Conservation (phyloP, 140 eudicot species). For the Cichorium intybus region DNA sequence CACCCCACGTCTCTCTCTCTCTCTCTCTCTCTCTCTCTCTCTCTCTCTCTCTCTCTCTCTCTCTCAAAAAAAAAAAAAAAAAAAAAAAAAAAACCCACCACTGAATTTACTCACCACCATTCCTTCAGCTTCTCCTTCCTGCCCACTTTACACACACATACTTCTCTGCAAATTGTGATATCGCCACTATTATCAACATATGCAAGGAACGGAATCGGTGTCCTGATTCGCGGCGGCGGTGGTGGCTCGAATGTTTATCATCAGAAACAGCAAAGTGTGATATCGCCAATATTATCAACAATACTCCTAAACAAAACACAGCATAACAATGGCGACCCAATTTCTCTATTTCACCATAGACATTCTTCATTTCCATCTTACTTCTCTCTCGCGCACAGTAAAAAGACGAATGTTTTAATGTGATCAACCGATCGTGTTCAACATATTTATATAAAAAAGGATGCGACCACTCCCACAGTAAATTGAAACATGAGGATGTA, state of each 20-base stretch:
- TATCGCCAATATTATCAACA: conserved; percentile 6
- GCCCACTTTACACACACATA: no score
- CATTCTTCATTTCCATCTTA: not conserved
- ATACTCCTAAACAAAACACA: conserved; percentile 17
- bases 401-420: not conserved
- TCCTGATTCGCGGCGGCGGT: not conserved
- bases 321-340: conserved; percentile 28
- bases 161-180: no score
- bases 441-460: not conserved
- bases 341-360: conserved; percentile 1
- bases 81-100: no score
- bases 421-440: not conserved
- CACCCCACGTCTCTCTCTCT: no score
- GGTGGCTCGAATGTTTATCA: not conserved
- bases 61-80: no score
- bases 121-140: no score
- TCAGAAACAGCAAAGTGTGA: not conserved
- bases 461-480: not conserved
- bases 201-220: conserved; percentile 15
- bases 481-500: not conserved
- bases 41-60: no score
- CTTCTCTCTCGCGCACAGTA: not conserved
- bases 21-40: no score
- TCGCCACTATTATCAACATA: no score
- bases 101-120: no score